Evolutionary conservation across 768 basidiomycete genomes (phyloP).

Genomic region (Sarcodon aspratus): DNA sequence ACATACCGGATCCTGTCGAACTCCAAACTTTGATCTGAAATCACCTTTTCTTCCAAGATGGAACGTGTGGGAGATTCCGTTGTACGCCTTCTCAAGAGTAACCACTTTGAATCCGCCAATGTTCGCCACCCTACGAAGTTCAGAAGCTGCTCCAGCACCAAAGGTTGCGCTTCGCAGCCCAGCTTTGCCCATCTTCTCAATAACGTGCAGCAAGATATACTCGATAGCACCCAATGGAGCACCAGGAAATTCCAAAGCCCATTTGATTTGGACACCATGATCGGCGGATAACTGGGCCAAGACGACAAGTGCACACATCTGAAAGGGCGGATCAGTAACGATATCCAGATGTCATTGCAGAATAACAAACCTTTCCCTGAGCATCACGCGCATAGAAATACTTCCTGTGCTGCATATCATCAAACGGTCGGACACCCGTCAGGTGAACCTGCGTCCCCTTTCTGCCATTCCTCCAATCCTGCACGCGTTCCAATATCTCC

Average conservation of each 20-base stretch:
- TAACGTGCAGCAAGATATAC: conserved; percentile 25
- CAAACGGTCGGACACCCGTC: conserved; percentile 27
- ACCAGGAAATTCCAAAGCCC: conserved; percentile 31
- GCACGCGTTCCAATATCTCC: conserved; percentile 39
- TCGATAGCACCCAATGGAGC: conserved; percentile 28
- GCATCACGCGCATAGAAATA: conserved; percentile 31
- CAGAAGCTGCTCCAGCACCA: conserved; percentile 25
- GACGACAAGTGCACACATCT: conserved; percentile 27
- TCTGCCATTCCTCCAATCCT: conserved; percentile 41
- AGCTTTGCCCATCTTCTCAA: conserved; percentile 24
- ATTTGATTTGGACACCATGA: conserved; percentile 34
- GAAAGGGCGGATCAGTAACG: neutral
- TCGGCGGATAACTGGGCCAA: conserved; percentile 26
- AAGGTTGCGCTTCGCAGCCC: conserved; percentile 26
- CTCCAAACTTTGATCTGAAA: conserved; percentile 26
- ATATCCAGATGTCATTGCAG: too few relatives aligned
- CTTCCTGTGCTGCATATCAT: conserved; percentile 25
- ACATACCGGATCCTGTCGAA: conserved; percentile 20
- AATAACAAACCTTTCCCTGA: conserved; percentile 19
- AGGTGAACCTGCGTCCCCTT: conserved; percentile 47
- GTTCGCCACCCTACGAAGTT: conserved; percentile 19
- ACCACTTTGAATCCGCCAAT: conserved; percentile 20
- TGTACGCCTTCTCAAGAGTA: conserved; percentile 28
- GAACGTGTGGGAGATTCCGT: conserved; percentile 21
- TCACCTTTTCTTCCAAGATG: conserved; percentile 24